Percentiles rank a stretch among this genome's conserved stretches.
Evolutionary conservation across 2,329 filamentous ascomycete species (phyloP).

Genomic region (Paraconiothyrium sp.): DNA sequence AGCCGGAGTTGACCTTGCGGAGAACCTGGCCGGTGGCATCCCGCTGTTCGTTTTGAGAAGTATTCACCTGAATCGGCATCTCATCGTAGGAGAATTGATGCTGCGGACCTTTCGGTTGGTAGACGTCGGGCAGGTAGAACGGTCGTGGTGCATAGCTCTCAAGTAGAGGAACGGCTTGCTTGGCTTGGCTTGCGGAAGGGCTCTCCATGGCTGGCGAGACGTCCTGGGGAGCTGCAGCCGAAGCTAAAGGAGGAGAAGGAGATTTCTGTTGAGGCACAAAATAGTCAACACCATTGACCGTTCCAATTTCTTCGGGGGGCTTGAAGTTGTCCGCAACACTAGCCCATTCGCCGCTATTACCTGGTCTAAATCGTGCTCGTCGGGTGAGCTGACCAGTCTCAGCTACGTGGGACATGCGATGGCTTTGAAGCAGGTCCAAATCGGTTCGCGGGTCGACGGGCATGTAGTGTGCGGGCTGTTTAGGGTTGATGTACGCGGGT

Average conservation of each 20-base stretch:
- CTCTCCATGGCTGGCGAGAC: constrained; percentile 33
- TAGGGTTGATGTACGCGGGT: constrained; percentile 44
- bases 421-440: constrained; percentile 55
- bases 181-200: constrained; percentile 36
- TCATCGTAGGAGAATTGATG: constrained; percentile 48
- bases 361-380: constrained; percentile 46
- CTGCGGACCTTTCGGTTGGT: constrained; percentile 50
- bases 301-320: constrained; percentile 29
- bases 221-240: constrained; percentile 27
- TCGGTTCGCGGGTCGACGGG: constrained; percentile 47
- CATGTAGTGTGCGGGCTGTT: constrained; percentile 24
- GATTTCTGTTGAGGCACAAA: constrained; percentile 49
- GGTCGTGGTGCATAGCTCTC: constrained; percentile 50
- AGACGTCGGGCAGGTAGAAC: constrained; percentile 44
- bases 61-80: constrained; percentile 40
- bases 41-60: constrained; percentile 34
- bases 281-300: constrained; percentile 49
- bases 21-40: constrained; percentile 44
- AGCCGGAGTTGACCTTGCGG: constrained; percentile 55
- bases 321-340: constrained; percentile 45
- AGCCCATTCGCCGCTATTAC: constrained; percentile 50
- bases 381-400: constrained; percentile 60
- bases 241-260: constrained; percentile 44
- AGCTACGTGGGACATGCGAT: constrained; percentile 60
- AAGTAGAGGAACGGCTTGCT: constrained; percentile 46